Conservation (phyloP, 2,329 filamentous ascomycete species). For the Penicillium palitans region DNA sequence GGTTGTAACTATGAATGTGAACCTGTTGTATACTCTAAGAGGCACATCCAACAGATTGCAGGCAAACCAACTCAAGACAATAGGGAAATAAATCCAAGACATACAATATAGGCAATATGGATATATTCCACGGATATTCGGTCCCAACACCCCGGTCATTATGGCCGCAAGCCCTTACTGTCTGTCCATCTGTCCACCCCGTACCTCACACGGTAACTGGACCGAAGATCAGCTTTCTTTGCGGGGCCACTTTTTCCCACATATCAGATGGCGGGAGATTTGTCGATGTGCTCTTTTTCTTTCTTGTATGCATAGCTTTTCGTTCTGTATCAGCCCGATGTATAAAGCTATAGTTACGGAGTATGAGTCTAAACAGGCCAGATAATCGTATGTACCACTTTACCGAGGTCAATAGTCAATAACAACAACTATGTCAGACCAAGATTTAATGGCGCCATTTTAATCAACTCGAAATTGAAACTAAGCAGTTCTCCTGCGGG, state of each 20-base stretch:
- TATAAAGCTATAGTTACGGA: too few species aligned
- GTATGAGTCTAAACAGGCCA: not conserved
- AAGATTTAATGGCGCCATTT: not conserved
- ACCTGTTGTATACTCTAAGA: not conserved
- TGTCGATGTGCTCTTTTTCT: not conserved
- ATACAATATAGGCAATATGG: too few species aligned
- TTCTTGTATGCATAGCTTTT: not conserved
- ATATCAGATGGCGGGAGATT: slow-evolving; percentile 17
- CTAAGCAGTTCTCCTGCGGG: slow-evolving; percentile 16
- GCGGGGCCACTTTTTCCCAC: slow-evolving; percentile 25
- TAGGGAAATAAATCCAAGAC: too few species aligned
- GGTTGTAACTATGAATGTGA: not conserved
- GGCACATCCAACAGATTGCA: not conserved
- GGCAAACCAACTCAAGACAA: not conserved
- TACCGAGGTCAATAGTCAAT: not conserved
- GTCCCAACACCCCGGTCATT: not conserved
- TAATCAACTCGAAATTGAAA: not conserved
- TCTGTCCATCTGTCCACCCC: not conserved
- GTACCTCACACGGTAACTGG: slow-evolving; percentile 11
- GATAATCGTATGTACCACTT: not conserved
- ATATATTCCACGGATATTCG: not conserved
- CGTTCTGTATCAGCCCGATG: not conserved
- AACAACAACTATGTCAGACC: not conserved
- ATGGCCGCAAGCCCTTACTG: not conserved
- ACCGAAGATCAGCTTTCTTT: slow-evolving; percentile 16